Conservation (phyloP, 306 rosid genomes). For the Aeschynomene evenia region DNA sequence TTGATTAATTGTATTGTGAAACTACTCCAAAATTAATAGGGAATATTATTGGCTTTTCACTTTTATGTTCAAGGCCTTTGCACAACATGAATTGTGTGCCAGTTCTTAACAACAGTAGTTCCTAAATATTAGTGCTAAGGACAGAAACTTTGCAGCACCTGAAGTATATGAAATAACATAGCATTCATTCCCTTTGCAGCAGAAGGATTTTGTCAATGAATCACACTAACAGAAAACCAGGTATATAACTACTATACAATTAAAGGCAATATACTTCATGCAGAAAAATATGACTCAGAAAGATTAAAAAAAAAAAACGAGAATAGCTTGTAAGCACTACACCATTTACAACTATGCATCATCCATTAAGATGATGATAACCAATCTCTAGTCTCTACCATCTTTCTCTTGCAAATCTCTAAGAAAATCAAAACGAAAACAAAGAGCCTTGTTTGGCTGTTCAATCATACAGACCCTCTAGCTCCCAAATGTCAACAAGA, state of each 20-base stretch:
- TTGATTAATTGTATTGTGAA: no score
- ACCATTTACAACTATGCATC: constrained; percentile 21
- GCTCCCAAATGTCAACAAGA: constrained; percentile 83
- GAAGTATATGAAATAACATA: constrained; percentile 3
- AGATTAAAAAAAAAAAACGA: not conserved
- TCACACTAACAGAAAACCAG: constrained; percentile 8
- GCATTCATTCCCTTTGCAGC: constrained; percentile 2
- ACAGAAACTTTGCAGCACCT: constrained; percentile 11
- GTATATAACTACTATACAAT: not conserved
- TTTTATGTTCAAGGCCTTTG: not conserved
- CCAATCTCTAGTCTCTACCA: constrained; percentile 20
- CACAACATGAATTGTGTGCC: no score
- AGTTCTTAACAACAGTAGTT: not conserved
- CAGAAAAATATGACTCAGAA: not conserved
- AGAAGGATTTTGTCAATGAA: constrained; percentile 5
- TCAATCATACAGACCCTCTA: constrained; percentile 81
- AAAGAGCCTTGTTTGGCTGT: constrained; percentile 13
- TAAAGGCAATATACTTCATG: constrained; percentile 4
- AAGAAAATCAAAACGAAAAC: not conserved
- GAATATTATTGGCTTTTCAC: no score
- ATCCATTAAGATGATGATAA: not conserved
- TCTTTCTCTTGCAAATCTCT: constrained; percentile 22
- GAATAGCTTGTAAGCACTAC: not conserved
- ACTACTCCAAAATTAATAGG: no score
- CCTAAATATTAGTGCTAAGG: not conserved